Percentiles rank a stretch among this genome's conserved stretches.
Evolutionary conservation across 306 rosid genomes (phyloP).

Genomic region (Prunus mume): DNA sequence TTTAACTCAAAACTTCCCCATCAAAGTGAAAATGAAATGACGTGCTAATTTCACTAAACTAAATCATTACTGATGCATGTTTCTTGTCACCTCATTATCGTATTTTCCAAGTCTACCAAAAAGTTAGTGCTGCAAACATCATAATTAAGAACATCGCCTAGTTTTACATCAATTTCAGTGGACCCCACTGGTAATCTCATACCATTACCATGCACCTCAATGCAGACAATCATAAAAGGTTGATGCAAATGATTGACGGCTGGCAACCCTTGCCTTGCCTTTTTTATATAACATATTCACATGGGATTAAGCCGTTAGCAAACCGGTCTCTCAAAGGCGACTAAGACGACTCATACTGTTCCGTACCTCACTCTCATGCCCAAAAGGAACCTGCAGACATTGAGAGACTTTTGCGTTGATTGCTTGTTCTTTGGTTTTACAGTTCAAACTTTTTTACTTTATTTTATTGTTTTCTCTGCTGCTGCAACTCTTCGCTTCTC

Average conservation of each 20-base stretch:
- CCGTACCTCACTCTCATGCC: neutral
- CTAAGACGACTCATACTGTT: neutral
- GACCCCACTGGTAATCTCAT: neutral
- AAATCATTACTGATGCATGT: too few species aligned
- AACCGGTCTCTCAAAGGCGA: neutral
- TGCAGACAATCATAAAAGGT: neutral
- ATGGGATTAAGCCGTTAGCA: neutral
- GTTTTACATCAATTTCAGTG: neutral
- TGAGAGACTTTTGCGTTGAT: constrained; percentile 5
- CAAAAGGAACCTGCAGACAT: neutral
- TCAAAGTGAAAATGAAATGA: too few species aligned
- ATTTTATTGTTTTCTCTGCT: neutral
- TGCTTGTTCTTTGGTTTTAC: neutral
- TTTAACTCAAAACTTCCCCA: too few species aligned
- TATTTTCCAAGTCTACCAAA: too few species aligned
- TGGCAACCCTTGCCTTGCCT: neutral
- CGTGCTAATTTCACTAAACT: too few species aligned
- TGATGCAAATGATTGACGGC: neutral
- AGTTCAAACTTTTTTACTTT: neutral
- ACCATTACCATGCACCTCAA: neutral
- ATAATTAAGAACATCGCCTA: too few species aligned
- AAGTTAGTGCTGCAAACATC: too few species aligned
- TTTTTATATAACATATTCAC: neutral
- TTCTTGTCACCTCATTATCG: too few species aligned
- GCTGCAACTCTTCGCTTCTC: neutral